Conservation (phyloP, 2,329 filamentous ascomycete species). For the Hortaea werneckii region DNA sequence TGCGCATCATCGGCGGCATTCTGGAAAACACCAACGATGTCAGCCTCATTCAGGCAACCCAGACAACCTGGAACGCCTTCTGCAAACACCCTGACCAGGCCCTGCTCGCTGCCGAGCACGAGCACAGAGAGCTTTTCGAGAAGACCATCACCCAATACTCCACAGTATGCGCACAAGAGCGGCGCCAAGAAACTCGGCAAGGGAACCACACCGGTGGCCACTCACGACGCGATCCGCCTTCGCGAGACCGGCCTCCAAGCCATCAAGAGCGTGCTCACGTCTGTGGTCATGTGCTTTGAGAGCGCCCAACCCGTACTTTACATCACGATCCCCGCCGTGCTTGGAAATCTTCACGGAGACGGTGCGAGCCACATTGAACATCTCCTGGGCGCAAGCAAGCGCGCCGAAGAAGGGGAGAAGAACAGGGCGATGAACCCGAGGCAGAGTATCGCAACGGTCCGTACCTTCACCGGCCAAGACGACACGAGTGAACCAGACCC, state of each 20-base stretch:
- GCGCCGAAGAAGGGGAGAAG: conserved; percentile 57
- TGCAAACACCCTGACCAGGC: conserved; percentile 82
- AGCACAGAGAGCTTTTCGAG: conserved; percentile 73
- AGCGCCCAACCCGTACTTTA: conserved; percentile 62
- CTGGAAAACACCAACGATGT: conserved; percentile 71
- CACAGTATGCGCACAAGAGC: conserved; percentile 61
- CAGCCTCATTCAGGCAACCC: conserved; percentile 82
- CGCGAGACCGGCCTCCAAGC: conserved; percentile 52
- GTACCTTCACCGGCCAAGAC: conserved; percentile 51
- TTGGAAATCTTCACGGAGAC: conserved; percentile 76
- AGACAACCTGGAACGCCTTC: conserved; percentile 77
- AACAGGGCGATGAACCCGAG: conserved; percentile 58
- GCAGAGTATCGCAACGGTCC: conserved; percentile 69
- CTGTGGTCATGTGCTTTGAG: conserved; percentile 67
- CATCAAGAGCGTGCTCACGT: conserved; percentile 66
- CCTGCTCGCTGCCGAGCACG: conserved; percentile 73
- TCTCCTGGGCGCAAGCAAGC: conserved; percentile 55
- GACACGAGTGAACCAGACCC: conserved; percentile 49
- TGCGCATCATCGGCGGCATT: conserved; percentile 74
- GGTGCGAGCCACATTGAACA: conserved; percentile 55
- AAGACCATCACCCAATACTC: conserved; percentile 73
- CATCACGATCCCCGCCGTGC: conserved; percentile 70
- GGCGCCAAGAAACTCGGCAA: conserved; percentile 24
- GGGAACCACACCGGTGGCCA: conserved; percentile 31
- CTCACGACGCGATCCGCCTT: conserved; percentile 61